Evolutionary conservation across 805 yeast species (phyloP), one percentile per base, ranked within the genome.

Genomic region (Saccharomycopsis capsularis): DNA sequence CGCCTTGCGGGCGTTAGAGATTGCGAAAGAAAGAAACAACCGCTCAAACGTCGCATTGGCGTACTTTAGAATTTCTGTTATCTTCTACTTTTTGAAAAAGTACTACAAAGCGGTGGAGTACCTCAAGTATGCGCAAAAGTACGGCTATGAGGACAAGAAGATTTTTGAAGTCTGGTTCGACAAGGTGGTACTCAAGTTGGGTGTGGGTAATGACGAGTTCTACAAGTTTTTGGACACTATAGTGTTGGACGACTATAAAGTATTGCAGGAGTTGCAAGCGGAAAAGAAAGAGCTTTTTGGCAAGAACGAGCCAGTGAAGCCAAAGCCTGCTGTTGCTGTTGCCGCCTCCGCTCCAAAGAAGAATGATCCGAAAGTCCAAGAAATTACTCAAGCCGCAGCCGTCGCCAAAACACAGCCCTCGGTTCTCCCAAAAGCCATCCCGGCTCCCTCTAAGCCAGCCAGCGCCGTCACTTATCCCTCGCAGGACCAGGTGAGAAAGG

Each of bases 21-120:
- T 73, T 27, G 82, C 83, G 1, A 65, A 67, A 37, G 63, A 61
- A 4, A 60, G 73, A 34, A 78, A 78, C 0, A 74, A 69, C 48
- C 60, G 78, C 44, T 61, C 61, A 2, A 73, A 72, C 22, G 69
- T 77, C 32, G 78, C 75, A 1, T 57, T 67, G 18, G 71, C 77
- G 30, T 68, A 74, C 56, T 78, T 73, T 56, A 65, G 78, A 21
- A 63, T 71, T 45, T 79, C 78, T 3, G 63, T 79, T 48, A 63
- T 67, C n/a, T 67, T 65, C 50, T 79, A 68, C 59, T 66, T 68
- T 36, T 61, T 64, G 48, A 78, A 76, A 56, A 60, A 70, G 2
- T 71, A 62, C 52, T 53, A 52, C 3, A 58, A 59, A 21, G 76
- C 86, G 0, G 57, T 66, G n/a, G 59, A 56, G 18, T 68, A 69